Base-by-base conservation (phyloP, 2,329 filamentous ascomycete species). In the Penicillium oxalicum region DNA sequence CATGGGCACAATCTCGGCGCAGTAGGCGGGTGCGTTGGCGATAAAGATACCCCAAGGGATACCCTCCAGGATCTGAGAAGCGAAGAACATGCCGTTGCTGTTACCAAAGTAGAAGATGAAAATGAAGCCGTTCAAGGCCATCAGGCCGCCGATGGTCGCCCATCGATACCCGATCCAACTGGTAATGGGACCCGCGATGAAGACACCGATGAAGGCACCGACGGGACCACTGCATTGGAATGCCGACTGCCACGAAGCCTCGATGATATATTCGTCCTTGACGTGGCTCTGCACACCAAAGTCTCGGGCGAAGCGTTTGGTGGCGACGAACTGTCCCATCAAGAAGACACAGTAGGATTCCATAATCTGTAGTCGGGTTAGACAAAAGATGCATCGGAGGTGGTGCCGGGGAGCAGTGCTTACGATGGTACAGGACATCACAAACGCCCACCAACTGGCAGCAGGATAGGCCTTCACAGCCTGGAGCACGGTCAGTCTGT, bases 31-130 rank as follows among this genome's bases (percentile, higher is more conserved):
- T 4, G 81, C 75, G 61, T 83, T 83, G 61, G 81, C 80, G 56
- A 83, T 81, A 64, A 84, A 84, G 59, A 84, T 77, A 26, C 81
- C 81, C 81, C 81, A 84, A 2, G 81, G 81, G 4, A 84, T 60
- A 51, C 81, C 81, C 63, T 82, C 79, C 40, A 84, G 72, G 47
- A 81, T 66, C 69, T 84, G 80, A 34, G 74, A 70, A 4, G 72
- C 72, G 57, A 82, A 75, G 50, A 78, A 66, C 53, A 77, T 64
- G 1, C 60, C 61, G 37, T 71, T 61, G 45, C 65, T 70, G 49
- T 74, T 62, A 56, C 63, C 75, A 48, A 75, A 78, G 57, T 70
- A 78, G 53, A 74, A 76, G 7, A 75, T 74, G 1, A 80, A 68
- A 45, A 79, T 67, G 54, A 79, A 76, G 71, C 9, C 77, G 0